These are phyloP conservation scores for Cadophora gregata DNA, from an alignment of 2,329 filamentous ascomycete genomes.

Conservation along the genomic window DNA sequence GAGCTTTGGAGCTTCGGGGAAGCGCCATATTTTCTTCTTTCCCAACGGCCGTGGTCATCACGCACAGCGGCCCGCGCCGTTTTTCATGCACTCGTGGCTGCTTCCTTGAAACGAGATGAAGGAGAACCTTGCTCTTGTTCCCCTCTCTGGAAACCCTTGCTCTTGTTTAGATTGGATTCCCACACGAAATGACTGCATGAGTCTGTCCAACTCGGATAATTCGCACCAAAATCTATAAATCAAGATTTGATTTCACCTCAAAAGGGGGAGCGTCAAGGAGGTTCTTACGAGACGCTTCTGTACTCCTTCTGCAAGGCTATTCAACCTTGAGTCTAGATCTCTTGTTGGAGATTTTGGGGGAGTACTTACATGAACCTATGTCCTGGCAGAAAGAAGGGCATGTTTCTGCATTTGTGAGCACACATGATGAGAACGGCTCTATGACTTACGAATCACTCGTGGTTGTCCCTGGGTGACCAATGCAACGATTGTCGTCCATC, in stretches of 20 bases:
- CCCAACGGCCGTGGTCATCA: not conserved
- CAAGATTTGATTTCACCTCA: conserved; percentile 24
- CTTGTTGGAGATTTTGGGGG: not conserved
- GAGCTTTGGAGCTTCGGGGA: not conserved
- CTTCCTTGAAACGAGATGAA: not conserved
- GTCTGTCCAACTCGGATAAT: not conserved
- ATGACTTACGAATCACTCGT: conserved; percentile 23
- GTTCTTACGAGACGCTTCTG: conserved; percentile 28
- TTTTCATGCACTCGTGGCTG: not conserved
- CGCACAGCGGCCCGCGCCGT: conserved; percentile 8
- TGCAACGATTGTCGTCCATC: conserved; percentile 27
- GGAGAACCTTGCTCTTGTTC: not conserved
- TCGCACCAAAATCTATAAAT: not conserved
- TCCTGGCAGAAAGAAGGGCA: conserved; percentile 29
- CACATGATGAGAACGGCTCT: not conserved
- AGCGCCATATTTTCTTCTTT: not conserved
- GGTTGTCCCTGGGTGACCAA: conserved; percentile 28
- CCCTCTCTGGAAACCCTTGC: not conserved
- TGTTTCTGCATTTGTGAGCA: conserved; percentile 18
- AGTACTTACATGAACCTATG: conserved; percentile 23
- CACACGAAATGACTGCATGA: not conserved
- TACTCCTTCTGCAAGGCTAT: conserved; percentile 22
- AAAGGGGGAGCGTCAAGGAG: conserved; percentile 33
- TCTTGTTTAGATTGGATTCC: conserved; percentile 3
- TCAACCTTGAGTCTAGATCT: not conserved